phyloP scores from a whole-genome alignment of 2,329 filamentous ascomycete species.

The Pseudogymnoascus pannorum region DNA sequence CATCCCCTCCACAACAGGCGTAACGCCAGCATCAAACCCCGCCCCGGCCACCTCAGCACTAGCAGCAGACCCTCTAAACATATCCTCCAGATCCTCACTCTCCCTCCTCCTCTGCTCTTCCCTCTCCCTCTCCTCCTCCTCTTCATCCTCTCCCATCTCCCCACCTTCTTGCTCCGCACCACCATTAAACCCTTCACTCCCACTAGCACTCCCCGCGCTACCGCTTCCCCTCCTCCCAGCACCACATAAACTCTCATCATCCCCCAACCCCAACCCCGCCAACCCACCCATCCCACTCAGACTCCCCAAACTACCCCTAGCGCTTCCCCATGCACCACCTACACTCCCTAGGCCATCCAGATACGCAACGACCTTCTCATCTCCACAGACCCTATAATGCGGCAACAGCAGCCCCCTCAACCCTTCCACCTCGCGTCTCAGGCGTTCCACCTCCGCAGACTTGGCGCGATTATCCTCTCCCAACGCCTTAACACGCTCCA shows the following conservation, averaged over 20 bases:
- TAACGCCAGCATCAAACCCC: background rate
- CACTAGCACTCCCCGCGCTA: background rate
- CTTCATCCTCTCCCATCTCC: background rate
- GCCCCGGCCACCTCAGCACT: too few relatives aligned
- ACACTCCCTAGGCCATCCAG: background rate
- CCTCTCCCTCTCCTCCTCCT: background rate
- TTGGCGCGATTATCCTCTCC: background rate
- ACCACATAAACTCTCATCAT: background rate
- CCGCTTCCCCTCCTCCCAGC: background rate
- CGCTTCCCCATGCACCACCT: background rate
- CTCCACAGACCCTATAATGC: background rate
- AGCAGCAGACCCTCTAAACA: background rate
- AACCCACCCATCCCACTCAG: too few relatives aligned
- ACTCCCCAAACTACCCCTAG: background rate
- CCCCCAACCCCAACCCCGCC: background rate
- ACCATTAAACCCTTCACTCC: background rate
- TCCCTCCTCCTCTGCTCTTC: background rate
- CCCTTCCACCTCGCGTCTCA: background rate
- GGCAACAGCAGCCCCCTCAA: background rate
- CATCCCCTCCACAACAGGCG: background rate
- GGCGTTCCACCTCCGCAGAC: background rate
- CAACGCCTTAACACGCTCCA: background rate
- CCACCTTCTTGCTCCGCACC: background rate
- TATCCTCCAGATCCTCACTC: background rate
- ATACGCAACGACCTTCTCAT: background rate